These are phyloP conservation scores for Saccharomycopsis selenospora DNA, from an alignment of 805 yeast genomes.

Conservation along the genomic window DNA sequence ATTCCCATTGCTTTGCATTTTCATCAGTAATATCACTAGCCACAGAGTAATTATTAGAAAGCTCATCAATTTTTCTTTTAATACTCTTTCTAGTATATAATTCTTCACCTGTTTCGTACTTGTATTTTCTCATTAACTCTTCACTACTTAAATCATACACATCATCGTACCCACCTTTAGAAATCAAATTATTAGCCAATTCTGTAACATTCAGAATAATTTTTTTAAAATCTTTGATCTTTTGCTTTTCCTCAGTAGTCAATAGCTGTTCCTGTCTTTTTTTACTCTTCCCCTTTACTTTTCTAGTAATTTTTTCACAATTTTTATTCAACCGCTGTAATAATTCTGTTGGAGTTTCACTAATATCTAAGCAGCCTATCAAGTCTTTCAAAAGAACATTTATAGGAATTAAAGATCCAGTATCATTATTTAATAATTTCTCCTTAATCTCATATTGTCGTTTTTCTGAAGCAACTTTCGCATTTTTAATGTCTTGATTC, in stretches of 20 bases:
- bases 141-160: conserved; percentile 52
- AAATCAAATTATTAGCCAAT: conserved; percentile 36
- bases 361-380: conserved; percentile 45
- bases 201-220: conserved; percentile 40
- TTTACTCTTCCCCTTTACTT: conserved; percentile 9
- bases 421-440: neutral
- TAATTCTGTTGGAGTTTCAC: conserved; percentile 54
- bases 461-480: conserved; percentile 30
- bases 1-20: conserved; percentile 39
- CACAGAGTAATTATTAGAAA: conserved; percentile 16
- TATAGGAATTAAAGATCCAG: conserved; percentile 9
- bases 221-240: conserved; percentile 24
- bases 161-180: conserved; percentile 34
- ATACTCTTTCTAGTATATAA: conserved; percentile 26
- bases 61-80: conserved; percentile 19
- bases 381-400: conserved; percentile 28
- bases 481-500: conserved; percentile 32
- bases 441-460: conserved; percentile 1
- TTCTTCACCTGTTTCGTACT: conserved; percentile 36
- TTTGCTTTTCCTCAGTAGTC: conserved; percentile 20
- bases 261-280: neutral
- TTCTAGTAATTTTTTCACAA: conserved; percentile 22
- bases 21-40: conserved; percentile 14
- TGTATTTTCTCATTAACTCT: conserved; percentile 41
- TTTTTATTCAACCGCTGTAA: conserved; percentile 34